These are phyloP conservation scores for Coniferiporia weirii DNA, from an alignment of 1,284 basidiomycete genomes.

Conservation along the genomic window DNA sequence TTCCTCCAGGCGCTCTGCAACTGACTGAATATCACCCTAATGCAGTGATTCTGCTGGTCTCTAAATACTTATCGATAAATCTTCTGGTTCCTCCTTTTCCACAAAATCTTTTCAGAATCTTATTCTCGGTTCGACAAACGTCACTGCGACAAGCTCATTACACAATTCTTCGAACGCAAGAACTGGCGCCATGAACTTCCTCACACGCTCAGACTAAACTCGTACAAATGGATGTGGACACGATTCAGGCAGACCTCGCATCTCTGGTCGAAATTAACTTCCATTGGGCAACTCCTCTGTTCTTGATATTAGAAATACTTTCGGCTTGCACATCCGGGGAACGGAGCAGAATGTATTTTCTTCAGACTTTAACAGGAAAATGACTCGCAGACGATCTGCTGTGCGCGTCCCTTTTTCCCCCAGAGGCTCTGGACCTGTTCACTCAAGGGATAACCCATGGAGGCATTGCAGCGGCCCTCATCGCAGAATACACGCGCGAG, in stretches of 20 bases:
- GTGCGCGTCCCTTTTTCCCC: slow-evolving; percentile 31
- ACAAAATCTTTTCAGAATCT: slow-evolving; percentile 32
- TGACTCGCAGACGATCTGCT: slow-evolving; percentile 44
- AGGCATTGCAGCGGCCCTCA: slow-evolving; percentile 41
- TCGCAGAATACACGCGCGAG: slow-evolving; percentile 43
- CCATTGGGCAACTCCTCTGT: slow-evolving; percentile 45
- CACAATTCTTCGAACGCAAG: slow-evolving; percentile 38
- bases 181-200: slow-evolving; percentile 51
- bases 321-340: slow-evolving; percentile 27
- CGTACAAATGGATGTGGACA: slow-evolving; percentile 42
- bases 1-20: too few species aligned
- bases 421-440: slow-evolving; percentile 24
- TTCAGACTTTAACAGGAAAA: slow-evolving; percentile 39
- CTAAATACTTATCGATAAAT: slow-evolving; percentile 17
- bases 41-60: slow-evolving; percentile 23
- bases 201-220: slow-evolving; percentile 39
- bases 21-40: slow-evolving; percentile 20
- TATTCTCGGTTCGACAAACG: slow-evolving; percentile 28
- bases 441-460: slow-evolving; percentile 42
- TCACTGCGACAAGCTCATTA: slow-evolving; percentile 32
- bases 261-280: slow-evolving; percentile 37
- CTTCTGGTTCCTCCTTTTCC: slow-evolving; percentile 6
- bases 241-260: slow-evolving; percentile 32
- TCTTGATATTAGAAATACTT: slow-evolving; percentile 40
- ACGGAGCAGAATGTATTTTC: slow-evolving; percentile 35